Evolutionary conservation across 768 basidiomycete species (phyloP), one percentile per base, ranked within the genome.

Genomic region (Pleurotus citrinopileatus): DNA sequence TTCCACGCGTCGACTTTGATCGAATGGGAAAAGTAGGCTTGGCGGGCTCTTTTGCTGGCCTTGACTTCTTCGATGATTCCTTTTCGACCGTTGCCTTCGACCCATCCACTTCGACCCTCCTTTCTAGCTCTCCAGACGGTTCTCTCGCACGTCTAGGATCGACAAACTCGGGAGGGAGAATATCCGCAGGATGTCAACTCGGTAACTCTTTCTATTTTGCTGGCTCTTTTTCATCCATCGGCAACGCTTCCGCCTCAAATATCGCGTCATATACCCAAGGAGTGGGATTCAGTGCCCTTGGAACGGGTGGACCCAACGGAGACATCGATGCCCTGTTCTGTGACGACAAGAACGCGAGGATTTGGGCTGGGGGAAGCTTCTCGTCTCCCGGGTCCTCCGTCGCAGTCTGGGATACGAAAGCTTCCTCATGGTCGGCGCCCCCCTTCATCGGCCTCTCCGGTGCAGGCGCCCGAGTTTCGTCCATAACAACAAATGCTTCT

Each of bases 21-120:
- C 86, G 88, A 51, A 95, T 99, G 91, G 96, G 96, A 59, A 86
- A 79, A 52, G 94, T 98, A 46, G 94, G 86, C 54, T 77, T 98
- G 37, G 85, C 87, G 23, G 96, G 96, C 54, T 78, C 89, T 28
- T 99, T 98, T 65, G 81, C 88, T 20, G 96, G 94, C 42, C 74
- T 99, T 57, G 88, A 87, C 64, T 64, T 94, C 55, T 86, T 88
- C 76, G 73, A 83, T 64, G 81, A 80, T 55, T 68, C 81, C 27
- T 64, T 71, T 29, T 55, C 63, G 25, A 61, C 79, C 44, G 64
- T 80, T 60, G 64, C 83, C 28, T 86, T 89, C 67, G 85, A 94
- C 68, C 75, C 90, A 23, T 74, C 86, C 1, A 78, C 82, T 43
- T 81, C 90, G 12, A 87, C 91, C 36, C 74, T 93, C 43, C 75